Base-by-base conservation (phyloP, 1,284 basidiomycete genomes). In the Heliocybe sulcata region DNA sequence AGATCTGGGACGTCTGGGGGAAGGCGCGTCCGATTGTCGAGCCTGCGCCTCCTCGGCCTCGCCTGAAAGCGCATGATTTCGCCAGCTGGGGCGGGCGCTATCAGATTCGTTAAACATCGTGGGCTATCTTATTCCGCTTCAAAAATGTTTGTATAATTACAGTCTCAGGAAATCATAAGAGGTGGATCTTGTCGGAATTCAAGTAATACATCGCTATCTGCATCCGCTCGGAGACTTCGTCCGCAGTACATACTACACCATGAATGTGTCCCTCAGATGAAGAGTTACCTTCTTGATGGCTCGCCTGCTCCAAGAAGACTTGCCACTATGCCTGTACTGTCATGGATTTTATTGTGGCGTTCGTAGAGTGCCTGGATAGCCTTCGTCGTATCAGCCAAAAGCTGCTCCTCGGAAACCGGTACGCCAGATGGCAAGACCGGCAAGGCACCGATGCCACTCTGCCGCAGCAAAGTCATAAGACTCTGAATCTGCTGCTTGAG, bases 391-490 rank as follows among this genome's bases (percentile, higher is more conserved):
- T 75, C 71, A 1, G 63, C 63, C 26, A 73, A 61, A 26, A 75
- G 63, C 55, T 71, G 67, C 49, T 73, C 69, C 58, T 64, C 64
- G 27, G 59, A 68, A 8, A 4, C 8, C 65, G 56, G 52, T 56
- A 52, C 12, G 3, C 16, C 57, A 52, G 56, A 61, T 56, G 65
- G 69, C 0, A 75, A 57, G 3, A 78, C 59, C 2, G 78, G 78
- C 19, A 82, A 68, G 1, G 76, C 77, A 1, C 80, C 80, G 22
- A 81, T 73, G 33, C 80, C 82, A 1, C 75, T 76, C 47, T 76
- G 72, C 0, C 72, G 69, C 56, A 83, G 69, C 26, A 74, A 56
- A 11, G 80, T 75, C n/a, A 69, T 64, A 27, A 82, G 65, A 2
- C 67, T 55, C 14, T 71, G 64, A 1, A 83, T 61, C 10, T 72